A percentile compares a stretch with the other conserved stretches of the same genome.
phyloP scores from a whole-genome alignment of 2,329 filamentous ascomycete species.

The Pseudonectria buxi region DNA sequence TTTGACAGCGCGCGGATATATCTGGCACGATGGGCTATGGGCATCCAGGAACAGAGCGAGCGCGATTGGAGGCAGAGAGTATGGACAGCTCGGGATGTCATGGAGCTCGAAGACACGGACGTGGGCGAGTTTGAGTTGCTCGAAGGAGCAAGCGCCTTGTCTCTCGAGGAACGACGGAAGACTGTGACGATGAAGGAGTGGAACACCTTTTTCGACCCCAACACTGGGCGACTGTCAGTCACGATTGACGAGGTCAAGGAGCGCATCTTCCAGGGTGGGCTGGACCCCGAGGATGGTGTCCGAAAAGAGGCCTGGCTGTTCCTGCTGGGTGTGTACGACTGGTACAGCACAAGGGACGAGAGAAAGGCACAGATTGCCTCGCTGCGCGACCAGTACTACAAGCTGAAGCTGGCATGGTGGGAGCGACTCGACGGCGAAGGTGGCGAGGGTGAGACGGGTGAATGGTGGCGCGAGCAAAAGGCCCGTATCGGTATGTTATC shows the following conservation, averaged over 20 bases:
- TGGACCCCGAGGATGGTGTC: slow-evolving; percentile 83
- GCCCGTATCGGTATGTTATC: slow-evolving; percentile 74
- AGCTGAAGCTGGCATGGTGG: slow-evolving; percentile 95
- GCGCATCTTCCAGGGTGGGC: slow-evolving; percentile 89
- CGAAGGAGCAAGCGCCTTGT: slow-evolving; percentile 68
- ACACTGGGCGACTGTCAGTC: slow-evolving; percentile 66
- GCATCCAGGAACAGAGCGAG: slow-evolving; percentile 94
- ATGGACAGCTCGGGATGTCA: slow-evolving; percentile 86
- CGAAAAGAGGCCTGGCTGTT: slow-evolving; percentile 97
- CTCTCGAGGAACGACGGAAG: slow-evolving; percentile 69
- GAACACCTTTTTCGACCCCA: slow-evolving; percentile 78
- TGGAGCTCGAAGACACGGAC: slow-evolving; percentile 90
- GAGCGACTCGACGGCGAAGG: slow-evolving; percentile 80
- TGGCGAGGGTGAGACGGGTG: slow-evolving; percentile 71
- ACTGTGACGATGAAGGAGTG: slow-evolving; percentile 78
- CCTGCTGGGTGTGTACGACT: slow-evolving; percentile 82
- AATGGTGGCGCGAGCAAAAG: slow-evolving; percentile 96
- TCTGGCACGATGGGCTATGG: slow-evolving; percentile 95
- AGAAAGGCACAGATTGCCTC: slow-evolving; percentile 77
- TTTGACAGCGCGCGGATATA: slow-evolving; percentile 96
- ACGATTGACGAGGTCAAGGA: slow-evolving; percentile 94
- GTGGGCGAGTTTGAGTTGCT: slow-evolving; percentile 95
- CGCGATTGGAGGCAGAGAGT: slow-evolving; percentile 77
- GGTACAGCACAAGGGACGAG: slow-evolving; percentile 85
- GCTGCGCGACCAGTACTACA: slow-evolving; percentile 85